phyloP scores from a whole-genome alignment of 768 basidiomycete genomes.

The Rhizopogon vinicolor region DNA sequence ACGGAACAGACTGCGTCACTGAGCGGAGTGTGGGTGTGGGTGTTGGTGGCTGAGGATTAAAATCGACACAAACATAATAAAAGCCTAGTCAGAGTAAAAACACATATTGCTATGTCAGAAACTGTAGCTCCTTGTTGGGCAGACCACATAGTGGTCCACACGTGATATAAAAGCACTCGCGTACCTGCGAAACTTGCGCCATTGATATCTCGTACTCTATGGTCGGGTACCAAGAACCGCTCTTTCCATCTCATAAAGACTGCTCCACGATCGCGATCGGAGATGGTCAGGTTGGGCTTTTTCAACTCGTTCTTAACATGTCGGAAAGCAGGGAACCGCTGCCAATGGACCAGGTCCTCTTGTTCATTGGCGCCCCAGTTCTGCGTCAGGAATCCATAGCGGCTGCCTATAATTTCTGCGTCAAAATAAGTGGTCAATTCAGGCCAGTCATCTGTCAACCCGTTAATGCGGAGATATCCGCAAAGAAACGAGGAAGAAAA shows the following conservation, averaged over 20 bases:
- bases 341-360: conserved; percentile 94
- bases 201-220: conserved; percentile 88
- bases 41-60: conserved; percentile 57
- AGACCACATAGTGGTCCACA: neutral
- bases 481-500: conserved; percentile 81
- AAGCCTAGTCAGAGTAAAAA: conserved; percentile 51
- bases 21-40: conserved; percentile 27
- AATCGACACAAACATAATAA: conserved; percentile 94
- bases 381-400: conserved; percentile 87
- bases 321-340: conserved; percentile 86
- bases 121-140: conserved; percentile 1
- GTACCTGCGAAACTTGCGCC: conserved; percentile 93
- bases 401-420: conserved; percentile 89
- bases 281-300: conserved; percentile 72
- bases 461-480: conserved; percentile 90
- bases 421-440: conserved; percentile 96
- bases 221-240: conserved; percentile 91
- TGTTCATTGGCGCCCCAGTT: conserved; percentile 89
- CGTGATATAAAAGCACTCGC: conserved; percentile 19
- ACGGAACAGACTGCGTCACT: conserved; percentile 32
- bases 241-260: conserved; percentile 99
- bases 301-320: conserved; percentile 77
- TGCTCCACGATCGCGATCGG: conserved; percentile 71
- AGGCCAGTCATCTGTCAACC: conserved; percentile 91
- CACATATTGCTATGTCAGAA: conserved; percentile 11